phyloP scores from a whole-genome alignment of 352 stramenopile genomes.

The Globisporangium rhizosaccharum region DNA sequence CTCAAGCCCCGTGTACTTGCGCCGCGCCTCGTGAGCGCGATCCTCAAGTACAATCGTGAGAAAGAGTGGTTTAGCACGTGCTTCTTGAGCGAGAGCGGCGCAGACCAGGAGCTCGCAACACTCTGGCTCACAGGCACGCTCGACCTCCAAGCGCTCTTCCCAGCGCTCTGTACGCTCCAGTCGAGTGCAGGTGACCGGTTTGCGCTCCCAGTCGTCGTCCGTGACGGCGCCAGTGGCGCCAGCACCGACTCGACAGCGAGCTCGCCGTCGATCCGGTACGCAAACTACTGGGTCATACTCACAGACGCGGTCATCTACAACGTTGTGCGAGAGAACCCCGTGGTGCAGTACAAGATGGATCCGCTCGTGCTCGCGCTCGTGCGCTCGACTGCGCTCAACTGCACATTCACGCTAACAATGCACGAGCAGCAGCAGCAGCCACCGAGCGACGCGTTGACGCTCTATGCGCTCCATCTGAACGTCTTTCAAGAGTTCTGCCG shows the following conservation, averaged over 20 bases:
- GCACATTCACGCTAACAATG: constrained; percentile 31
- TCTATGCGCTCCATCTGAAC: constrained; percentile 65
- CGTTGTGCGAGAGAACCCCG: constrained; percentile 34
- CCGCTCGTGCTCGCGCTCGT: constrained; percentile 40
- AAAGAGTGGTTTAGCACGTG: constrained; percentile 63
- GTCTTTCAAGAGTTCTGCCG: constrained; percentile 62
- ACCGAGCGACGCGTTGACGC: constrained; percentile 16
- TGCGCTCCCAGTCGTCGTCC: constrained; percentile 8
- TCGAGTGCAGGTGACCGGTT: constrained; percentile 16
- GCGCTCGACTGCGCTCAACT: constrained; percentile 26
- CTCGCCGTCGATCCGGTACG: constrained; percentile 24
- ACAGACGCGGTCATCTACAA: constrained; percentile 64
- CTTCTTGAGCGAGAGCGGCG: constrained; percentile 51
- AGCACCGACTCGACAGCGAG: background rate
- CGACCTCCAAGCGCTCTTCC: constrained; percentile 36
- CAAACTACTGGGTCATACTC: constrained; percentile 65
- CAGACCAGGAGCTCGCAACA: constrained; percentile 46
- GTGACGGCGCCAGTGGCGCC: background rate
- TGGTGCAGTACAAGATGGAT: constrained; percentile 51
- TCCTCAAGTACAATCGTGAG: constrained; percentile 49
- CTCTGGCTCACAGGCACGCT: constrained; percentile 69
- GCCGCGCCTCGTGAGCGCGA: constrained; percentile 47
- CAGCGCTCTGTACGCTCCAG: constrained; percentile 8
- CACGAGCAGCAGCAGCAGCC: constrained; percentile 7
- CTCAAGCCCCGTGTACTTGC: constrained; percentile 48